These are phyloP conservation scores for Nepenthes alata DNA, from an alignment of 179 eudicot species.

Conservation along the genomic window DNA sequence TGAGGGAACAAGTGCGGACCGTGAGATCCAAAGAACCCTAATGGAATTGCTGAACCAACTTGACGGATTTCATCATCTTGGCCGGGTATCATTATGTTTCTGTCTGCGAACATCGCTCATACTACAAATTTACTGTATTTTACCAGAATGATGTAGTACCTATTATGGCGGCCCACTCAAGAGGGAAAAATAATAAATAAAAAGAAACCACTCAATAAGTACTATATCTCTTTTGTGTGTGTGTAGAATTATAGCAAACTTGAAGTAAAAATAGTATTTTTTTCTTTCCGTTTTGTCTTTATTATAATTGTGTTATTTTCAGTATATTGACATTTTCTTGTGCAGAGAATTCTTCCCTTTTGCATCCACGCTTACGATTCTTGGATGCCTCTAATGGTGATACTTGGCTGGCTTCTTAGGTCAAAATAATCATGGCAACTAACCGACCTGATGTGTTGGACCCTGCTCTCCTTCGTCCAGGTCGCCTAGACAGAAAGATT, in stretches of 20 bases:
- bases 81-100: constrained; percentile 1
- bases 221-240: not conserved
- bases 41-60: constrained; percentile 16
- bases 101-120: not conserved
- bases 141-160: not conserved
- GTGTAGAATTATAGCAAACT: too few relatives aligned
- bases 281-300: not conserved
- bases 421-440: constrained; percentile 99
- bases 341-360: not conserved
- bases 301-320: not conserved
- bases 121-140: too few relatives aligned
- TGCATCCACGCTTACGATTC: not conserved
- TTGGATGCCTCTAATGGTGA: not conserved
- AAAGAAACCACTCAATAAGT: not conserved
- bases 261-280: too few relatives aligned
- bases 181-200: not conserved
- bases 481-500: constrained; percentile 92
- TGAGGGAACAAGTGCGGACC: constrained; percentile 97
- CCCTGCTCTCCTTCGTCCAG: constrained; percentile 99
- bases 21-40: constrained; percentile 72
- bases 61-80: constrained; percentile 14
- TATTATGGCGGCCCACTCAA: not conserved
- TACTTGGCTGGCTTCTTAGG: constrained; percentile 25
- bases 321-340: too few relatives aligned
- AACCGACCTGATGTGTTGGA: constrained; percentile 97